phyloP scores from a whole-genome alignment of 176 grass and related monocot species.

The Oryza nivara region DNA sequence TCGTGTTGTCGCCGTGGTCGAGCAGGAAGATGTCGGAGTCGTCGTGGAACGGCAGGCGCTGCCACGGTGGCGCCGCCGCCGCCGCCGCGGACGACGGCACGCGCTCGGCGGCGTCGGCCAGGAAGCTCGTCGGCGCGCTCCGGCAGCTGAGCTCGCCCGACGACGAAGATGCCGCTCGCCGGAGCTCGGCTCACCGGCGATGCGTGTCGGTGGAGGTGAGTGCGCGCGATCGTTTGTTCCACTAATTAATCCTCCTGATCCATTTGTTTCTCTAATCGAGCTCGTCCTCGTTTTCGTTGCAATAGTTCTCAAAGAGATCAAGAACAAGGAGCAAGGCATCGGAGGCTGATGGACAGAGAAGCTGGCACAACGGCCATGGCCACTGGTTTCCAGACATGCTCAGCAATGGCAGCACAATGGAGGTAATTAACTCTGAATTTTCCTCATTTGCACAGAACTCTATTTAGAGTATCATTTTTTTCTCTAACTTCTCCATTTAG shows the following conservation, averaged over 20 bases:
- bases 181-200: conserved; percentile 37
- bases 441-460: neutral
- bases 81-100: conserved; percentile 15
- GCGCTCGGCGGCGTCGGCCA: conserved; percentile 53
- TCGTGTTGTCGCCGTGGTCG: conserved; percentile 35
- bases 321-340: conserved; percentile 34
- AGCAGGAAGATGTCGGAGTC: conserved; percentile 53
- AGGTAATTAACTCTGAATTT: conserved; percentile 41
- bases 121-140: conserved; percentile 71
- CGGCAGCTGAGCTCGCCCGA: conserved; percentile 54
- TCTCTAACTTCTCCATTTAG: neutral
- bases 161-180: neutral
- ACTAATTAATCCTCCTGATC: neutral
- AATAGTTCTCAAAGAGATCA: conserved; percentile 40
- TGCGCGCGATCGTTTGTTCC: neutral
- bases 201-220: conserved; percentile 47
- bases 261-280: neutral
- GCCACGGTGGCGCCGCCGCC: neutral
- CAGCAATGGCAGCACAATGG: conserved; percentile 31
- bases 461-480: neutral
- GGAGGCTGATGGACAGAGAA: conserved; percentile 39
- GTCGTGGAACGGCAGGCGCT: conserved; percentile 33
- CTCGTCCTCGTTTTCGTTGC: neutral
- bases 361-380: conserved; percentile 28
- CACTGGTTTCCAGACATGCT: conserved; percentile 34